Percentiles rank a stretch among this genome's conserved stretches.
These are phyloP conservation scores for Musa acuminata DNA, from an alignment of 176 grass and related monocot genomes.

Conservation along the genomic window DNA sequence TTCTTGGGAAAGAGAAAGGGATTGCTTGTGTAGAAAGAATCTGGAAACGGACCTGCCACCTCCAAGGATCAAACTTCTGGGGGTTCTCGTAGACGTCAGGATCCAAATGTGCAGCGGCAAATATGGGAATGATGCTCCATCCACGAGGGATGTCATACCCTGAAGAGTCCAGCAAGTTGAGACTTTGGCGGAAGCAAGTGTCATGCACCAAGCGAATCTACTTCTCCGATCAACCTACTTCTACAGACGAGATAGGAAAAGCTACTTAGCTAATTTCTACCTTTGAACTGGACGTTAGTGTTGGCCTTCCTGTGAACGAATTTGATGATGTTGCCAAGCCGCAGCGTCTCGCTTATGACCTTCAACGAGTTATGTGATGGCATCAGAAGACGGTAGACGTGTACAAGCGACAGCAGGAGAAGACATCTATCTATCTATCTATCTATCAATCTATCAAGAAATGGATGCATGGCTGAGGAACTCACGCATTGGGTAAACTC, in stretches of 20 bases:
- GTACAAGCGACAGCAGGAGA: background rate
- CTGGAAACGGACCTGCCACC: conserved; percentile 20
- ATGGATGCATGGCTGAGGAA: background rate
- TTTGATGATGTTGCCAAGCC: conserved; percentile 14
- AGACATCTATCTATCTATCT: background rate
- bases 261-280: background rate
- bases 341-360: conserved; percentile 28
- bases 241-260: background rate
- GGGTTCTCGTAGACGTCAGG: conserved; percentile 21
- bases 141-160: conserved; percentile 25
- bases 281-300: conserved; percentile 20
- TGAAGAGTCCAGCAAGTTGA: background rate
- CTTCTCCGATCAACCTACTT: too few species aligned
- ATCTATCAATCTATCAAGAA: background rate
- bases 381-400: background rate
- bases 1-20: background rate
- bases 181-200: background rate
- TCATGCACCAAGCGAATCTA: background rate
- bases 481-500: conserved; percentile 29
- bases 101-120: conserved; percentile 28
- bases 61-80: conserved; percentile 27
- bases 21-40: background rate
- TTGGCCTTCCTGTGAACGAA: conserved; percentile 14
- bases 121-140: conserved; percentile 9
- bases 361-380: background rate